These are phyloP conservation scores for Chrysochromulina parva DNA, from an alignment of 78 protist species.

Conservation along the genomic window DNA sequence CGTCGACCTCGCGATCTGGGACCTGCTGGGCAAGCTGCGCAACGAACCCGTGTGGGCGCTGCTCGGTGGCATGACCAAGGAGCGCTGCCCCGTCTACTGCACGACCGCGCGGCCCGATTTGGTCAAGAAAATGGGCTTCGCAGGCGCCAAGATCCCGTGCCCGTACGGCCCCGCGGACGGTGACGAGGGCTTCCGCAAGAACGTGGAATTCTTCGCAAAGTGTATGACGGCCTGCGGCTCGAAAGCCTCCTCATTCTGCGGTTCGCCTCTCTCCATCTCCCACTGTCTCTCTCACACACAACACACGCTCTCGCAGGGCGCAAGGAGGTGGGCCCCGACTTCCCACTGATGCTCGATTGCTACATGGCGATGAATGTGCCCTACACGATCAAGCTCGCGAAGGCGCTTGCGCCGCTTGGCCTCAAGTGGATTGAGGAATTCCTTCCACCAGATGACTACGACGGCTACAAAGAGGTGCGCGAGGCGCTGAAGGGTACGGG, in stretches of 20 bases:
- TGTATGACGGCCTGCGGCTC: too few relatives aligned
- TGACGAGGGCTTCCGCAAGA: conserved; percentile 29
- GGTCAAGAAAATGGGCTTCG: conserved; percentile 55
- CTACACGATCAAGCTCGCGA: conserved; percentile 46
- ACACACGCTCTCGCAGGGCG: not conserved
- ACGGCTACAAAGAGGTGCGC: conserved; percentile 40
- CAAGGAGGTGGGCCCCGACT: conserved; percentile 46
- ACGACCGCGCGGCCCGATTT: conserved; percentile 53
- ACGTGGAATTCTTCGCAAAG: conserved; percentile 14
- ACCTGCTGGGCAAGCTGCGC: conserved; percentile 53
- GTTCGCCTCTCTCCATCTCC: too few relatives aligned
- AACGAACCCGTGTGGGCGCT: conserved; percentile 60
- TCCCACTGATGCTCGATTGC: conserved; percentile 61
- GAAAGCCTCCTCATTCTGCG: too few relatives aligned
- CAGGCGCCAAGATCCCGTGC: conserved; percentile 65
- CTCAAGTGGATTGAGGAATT: conserved; percentile 59
- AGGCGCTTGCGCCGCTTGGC: conserved; percentile 3
- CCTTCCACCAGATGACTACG: conserved; percentile 59
- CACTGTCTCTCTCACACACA: not conserved
- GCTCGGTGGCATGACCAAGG: conserved; percentile 67
- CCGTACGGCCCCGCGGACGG: conserved; percentile 69
- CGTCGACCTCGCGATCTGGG: conserved; percentile 71
- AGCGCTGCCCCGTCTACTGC: conserved; percentile 47
- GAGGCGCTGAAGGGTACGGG: not conserved
- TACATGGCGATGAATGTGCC: conserved; percentile 70